Conservation (phyloP, 305 asterid species). For the Fraxinus floribunda region DNA sequence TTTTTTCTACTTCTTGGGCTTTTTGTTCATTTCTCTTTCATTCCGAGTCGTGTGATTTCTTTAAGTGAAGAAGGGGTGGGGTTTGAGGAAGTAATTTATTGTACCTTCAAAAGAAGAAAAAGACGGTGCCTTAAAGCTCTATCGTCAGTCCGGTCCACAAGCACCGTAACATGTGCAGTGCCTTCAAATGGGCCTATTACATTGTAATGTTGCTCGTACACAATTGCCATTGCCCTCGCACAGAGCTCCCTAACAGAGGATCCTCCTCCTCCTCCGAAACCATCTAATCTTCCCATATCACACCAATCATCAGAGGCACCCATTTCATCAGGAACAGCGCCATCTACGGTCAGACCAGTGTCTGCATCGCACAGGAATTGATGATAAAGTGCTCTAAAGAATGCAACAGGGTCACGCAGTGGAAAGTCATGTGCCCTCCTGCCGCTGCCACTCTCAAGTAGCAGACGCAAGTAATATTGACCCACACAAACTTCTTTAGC, state of each 20-base stretch:
- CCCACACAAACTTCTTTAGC: slow-evolving; percentile 99
- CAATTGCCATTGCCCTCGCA: slow-evolving; percentile 99
- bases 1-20: not conserved
- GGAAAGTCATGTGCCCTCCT: slow-evolving; percentile 92
- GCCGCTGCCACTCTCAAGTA: slow-evolving; percentile 84
- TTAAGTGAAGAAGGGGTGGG: not conserved
- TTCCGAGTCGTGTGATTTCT: not conserved
- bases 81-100: slow-evolving; percentile 4
- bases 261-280: slow-evolving; percentile 99
- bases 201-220: slow-evolving; percentile 83
- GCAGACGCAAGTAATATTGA: slow-evolving; percentile 91
- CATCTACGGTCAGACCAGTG: slow-evolving; percentile 95
- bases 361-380: slow-evolving; percentile 96
- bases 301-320: slow-evolving; percentile 99
- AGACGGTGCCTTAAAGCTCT: slow-evolving; percentile 98
- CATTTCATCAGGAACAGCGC: slow-evolving; percentile 98
- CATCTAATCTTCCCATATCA: slow-evolving; percentile 98
- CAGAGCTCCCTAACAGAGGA: slow-evolving; percentile 98
- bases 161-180: slow-evolving; percentile 92
- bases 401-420: slow-evolving; percentile 92
- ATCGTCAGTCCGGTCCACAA: slow-evolving; percentile 96
- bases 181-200: slow-evolving; percentile 92
- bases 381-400: slow-evolving; percentile 95
- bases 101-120: slow-evolving; percentile 92
- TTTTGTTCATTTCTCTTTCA: not conserved